These are phyloP conservation scores for Pleurotus salmoneostramineus DNA, from an alignment of 768 basidiomycete species.

Conservation along the genomic window DNA sequence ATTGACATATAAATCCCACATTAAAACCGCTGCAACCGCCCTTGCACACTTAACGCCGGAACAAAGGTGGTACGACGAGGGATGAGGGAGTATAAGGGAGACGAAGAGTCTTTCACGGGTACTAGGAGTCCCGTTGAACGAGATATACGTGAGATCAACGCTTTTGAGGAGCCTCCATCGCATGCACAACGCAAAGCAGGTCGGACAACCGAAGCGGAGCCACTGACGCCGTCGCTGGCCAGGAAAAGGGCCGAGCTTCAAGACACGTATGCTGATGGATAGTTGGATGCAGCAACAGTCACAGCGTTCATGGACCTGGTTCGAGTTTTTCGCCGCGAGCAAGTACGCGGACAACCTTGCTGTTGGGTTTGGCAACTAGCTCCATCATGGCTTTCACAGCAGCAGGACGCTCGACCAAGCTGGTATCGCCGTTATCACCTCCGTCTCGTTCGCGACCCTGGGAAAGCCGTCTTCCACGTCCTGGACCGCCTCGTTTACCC, in stretches of 20 bases:
- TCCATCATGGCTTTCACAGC: slow-evolving; percentile 84
- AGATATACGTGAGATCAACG: slow-evolving; percentile 1
- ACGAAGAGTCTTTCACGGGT: neutral
- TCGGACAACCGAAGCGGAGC: neutral
- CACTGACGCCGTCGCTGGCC: no score
- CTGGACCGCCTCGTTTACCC: slow-evolving; percentile 13
- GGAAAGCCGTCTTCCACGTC: slow-evolving; percentile 26
- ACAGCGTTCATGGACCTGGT: slow-evolving; percentile 23
- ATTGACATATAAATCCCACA: slow-evolving; percentile 2
- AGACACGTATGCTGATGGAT: neutral
- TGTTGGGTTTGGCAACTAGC: slow-evolving; percentile 59
- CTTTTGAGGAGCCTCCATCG: neutral
- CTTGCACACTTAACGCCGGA: neutral
- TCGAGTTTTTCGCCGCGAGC: slow-evolving; percentile 86
- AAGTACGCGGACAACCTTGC: slow-evolving; percentile 73
- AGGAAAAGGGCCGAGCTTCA: no score
- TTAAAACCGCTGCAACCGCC: neutral
- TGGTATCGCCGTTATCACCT: slow-evolving; percentile 12
- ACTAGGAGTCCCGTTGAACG: neutral
- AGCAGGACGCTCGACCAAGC: slow-evolving; percentile 73
- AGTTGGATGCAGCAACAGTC: neutral
- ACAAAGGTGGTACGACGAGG: neutral
- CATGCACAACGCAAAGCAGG: neutral
- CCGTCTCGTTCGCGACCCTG: slow-evolving; percentile 16
- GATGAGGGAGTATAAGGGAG: neutral